A percentile compares a stretch with the other conserved stretches of the same genome.
phyloP scores from a whole-genome alignment of 2,329 filamentous ascomycete genomes.

The Botryotinia narcissicola region DNA sequence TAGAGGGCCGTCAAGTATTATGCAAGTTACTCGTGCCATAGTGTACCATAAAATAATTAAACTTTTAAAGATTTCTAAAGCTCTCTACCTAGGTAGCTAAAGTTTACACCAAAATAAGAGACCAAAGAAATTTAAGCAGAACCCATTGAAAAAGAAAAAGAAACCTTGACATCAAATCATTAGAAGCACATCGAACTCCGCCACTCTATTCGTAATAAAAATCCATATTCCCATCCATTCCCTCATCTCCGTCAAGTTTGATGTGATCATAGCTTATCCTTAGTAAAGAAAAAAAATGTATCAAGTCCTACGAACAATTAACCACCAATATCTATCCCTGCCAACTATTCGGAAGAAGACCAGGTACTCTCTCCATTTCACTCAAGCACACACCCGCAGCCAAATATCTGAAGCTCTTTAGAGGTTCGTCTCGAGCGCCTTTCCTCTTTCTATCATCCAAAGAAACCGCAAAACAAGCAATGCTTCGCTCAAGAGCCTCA shows the following conservation, averaged over 20 bases:
- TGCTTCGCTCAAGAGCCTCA: constrained; percentile 47
- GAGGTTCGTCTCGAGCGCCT: constrained; percentile 36
- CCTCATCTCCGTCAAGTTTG: background rate
- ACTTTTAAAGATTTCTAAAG: background rate
- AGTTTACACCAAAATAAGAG: background rate
- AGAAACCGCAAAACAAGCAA: constrained; percentile 49
- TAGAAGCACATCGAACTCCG: background rate
- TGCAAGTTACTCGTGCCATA: background rate
- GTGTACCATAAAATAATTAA: too few species aligned
- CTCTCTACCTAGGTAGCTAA: background rate
- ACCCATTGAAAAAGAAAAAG: background rate
- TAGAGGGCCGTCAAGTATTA: background rate
- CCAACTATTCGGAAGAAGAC: constrained; percentile 7
- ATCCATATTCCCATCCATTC: too few species aligned
- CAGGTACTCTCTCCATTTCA: constrained; percentile 43
- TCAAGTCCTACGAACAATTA: background rate
- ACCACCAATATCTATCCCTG: background rate
- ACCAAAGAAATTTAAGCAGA: background rate
- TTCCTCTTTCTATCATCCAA: constrained; percentile 37
- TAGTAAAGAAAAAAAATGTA: background rate
- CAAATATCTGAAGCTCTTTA: constrained; percentile 53
- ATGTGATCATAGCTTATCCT: background rate
- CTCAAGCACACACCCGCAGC: constrained; percentile 50
- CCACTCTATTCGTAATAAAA: background rate
- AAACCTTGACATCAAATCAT: background rate